Evolutionary conservation across 441 rosid genomes (phyloP), one percentile per base, ranked within the genome.

Genomic region (Syzygium malaccense): DNA sequence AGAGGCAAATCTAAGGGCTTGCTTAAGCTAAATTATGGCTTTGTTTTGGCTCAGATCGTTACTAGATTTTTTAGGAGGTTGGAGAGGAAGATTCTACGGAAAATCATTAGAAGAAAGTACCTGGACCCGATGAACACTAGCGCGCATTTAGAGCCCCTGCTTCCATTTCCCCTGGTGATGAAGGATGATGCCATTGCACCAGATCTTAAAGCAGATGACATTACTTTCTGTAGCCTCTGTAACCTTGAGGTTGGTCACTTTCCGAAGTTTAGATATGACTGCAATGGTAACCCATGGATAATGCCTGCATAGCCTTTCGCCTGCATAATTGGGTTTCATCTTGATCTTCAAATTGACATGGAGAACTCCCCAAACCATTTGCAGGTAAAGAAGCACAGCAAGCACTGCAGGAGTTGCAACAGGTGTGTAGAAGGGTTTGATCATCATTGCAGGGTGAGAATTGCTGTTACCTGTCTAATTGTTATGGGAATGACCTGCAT

Each of bases 351-450:
- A 48, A 84, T 7, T 8, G 14, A 78, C 51, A 32, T 9, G 54
- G 23, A 15, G 86, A 85, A 26, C n/a, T 58, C 83, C 41, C 51
- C 9, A 2, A 75, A 37, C 41, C 83, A 37, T 1, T 37, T 85
- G 89, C 87, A 97, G 99, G 99, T 98, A 91, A 97, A 96, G 93
- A 97, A 93, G 86, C 96, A 94, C 88, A 98, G 99, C 94, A 98
- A 98, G 94, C 99, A 98, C 87, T 97, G 99, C 87, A 93, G 99
- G 92, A 92, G 98, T 86, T 98, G 99, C 92, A 94, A 97, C 93
- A 92, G 99, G 7, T 98, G 98, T 91, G 99, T 96, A 84, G 99
- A 98, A 92, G 99, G 99, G 87, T 98, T 98, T 91, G 99, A 98
- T 92, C 99, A 98, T 91, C 99, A 98, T 92, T 98, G 99, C 94